These are phyloP conservation scores for Mycosphaerella sp. DNA, from an alignment of 2,329 filamentous ascomycete species.

Conservation along the genomic window DNA sequence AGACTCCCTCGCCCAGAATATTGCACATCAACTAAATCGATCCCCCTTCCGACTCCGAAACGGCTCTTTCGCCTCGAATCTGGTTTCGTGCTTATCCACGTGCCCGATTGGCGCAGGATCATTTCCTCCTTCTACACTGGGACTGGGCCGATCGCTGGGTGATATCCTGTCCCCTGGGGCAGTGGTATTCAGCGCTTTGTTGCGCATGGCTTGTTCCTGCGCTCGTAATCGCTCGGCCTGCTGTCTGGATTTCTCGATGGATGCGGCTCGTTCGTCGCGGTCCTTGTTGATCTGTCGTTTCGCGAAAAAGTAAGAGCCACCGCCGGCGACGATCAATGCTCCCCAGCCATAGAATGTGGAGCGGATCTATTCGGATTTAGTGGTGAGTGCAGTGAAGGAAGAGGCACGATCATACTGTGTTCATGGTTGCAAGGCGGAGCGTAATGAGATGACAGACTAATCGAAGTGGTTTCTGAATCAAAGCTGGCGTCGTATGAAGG, in stretches of 20 bases:
- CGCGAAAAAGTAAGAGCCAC: slow-evolving; percentile 89
- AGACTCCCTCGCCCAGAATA: slow-evolving; percentile 14
- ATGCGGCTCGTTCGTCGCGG: slow-evolving; percentile 64
- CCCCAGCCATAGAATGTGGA: slow-evolving; percentile 74
- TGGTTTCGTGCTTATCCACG: slow-evolving; percentile 73
- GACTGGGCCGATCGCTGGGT: slow-evolving; percentile 17
- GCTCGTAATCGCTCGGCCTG: slow-evolving; percentile 23
- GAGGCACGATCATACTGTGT: neutral
- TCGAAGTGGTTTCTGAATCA: neutral
- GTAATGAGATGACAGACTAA: neutral
- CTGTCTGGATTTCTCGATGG: slow-evolving; percentile 55
- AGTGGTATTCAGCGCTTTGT: slow-evolving; percentile 19
- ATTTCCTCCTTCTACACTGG: slow-evolving; percentile 17
- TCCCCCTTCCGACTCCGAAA: slow-evolving; percentile 79
- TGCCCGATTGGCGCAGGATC: slow-evolving; percentile 86
- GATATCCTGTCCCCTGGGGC: slow-evolving; percentile 21
- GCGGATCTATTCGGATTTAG: slow-evolving; percentile 16
- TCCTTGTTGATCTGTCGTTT: slow-evolving; percentile 93
- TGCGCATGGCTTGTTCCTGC: slow-evolving; percentile 21
- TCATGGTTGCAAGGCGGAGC: neutral
- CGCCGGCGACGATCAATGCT: slow-evolving; percentile 78
- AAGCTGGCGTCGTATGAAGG: neutral
- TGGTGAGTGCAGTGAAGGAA: neutral
- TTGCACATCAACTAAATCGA: slow-evolving; percentile 54
- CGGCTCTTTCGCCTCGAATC: slow-evolving; percentile 75